Evolutionary conservation across 305 asterid species (phyloP), one percentile per base, ranked within the genome.

Genomic region (Withania somnifera): DNA sequence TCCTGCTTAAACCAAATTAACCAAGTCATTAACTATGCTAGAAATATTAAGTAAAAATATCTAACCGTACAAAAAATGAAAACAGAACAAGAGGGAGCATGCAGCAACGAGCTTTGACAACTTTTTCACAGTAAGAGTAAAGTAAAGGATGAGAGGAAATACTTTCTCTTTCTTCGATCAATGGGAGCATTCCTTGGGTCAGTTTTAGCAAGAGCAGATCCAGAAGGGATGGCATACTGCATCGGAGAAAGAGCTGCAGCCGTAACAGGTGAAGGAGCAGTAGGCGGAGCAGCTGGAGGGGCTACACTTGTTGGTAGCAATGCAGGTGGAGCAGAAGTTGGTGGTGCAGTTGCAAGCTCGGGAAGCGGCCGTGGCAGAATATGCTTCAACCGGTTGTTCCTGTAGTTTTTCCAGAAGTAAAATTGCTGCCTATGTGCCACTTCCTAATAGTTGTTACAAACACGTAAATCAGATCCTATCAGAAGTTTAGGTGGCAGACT

Each of bases 381-480:
- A 91, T 96, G 99, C 91, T 96, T 96, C 92, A 96, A 88, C 81
- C 95, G 89, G 78, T 94, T 96, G 88, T 91, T 92, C 89, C 97
- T 87, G 77, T 94, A 92, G 84, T 88, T 93, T 93, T 94, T 96
- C 99, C 99, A 96, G 61, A 87, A 93, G 87, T 90, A 92, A 86
- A 96, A 96, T 78, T 96, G 97, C 83, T 96, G 98, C 87, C 98
- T 90, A 79, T 96, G 99, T 24, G 99, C 97, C 91, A 96, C 75
- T 89, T 94, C 98, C 98, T 96, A 86, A 75, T 86, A 77, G 10
- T 54, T 34, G n/a, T 58, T 34, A 69, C 83, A 63, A n/a, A 80
- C n/a, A 82, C 36, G 17, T 47, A 66, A 56, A 87, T 88, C 38
- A 84, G 77, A 77, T 20, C 32, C 32, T 11, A 81, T 36, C 53